A percentile compares a stretch with the other conserved stretches of the same genome.
Evolutionary conservation across 225 moss, liverwort and hornwort species (phyloP).

Genomic region (Sphagnum contortum): DNA sequence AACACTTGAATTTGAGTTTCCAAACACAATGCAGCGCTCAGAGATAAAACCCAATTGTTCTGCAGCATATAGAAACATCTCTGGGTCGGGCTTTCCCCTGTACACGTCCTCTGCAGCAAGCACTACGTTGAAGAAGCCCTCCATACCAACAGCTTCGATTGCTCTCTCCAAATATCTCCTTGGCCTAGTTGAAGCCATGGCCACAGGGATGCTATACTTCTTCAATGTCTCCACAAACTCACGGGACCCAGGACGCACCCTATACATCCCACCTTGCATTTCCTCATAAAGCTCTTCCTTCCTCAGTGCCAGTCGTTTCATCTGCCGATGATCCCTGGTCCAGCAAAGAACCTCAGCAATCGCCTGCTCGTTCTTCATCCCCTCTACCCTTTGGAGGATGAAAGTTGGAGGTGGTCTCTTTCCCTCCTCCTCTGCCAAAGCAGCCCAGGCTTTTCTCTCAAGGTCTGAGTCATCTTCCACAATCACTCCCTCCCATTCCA

Average conservation of each 20-base stretch:
- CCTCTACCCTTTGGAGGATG: conserved; percentile 74
- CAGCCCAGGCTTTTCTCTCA: conserved; percentile 86
- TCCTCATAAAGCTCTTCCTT: conserved; percentile 91
- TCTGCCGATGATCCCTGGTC: conserved; percentile 62
- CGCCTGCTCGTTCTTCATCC: conserved; percentile 98
- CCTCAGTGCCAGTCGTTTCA: conserved; percentile 72
- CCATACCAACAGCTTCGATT: conserved; percentile 96
- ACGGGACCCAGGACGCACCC: conserved; percentile 73
- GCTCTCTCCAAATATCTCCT: conserved; percentile 78
- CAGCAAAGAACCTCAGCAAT: conserved; percentile 91
- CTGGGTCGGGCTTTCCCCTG: conserved; percentile 92
- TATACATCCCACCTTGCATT: conserved; percentile 92
- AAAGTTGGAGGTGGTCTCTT: conserved; percentile 78
- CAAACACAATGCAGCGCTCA: conserved; percentile 92
- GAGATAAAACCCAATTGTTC: conserved; percentile 73
- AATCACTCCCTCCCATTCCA: conserved; percentile 99
- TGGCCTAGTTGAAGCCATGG: conserved; percentile 79
- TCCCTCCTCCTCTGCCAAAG: conserved; percentile 87
- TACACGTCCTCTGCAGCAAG: conserved; percentile 82
- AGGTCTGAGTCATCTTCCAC: conserved; percentile 87
- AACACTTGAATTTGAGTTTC: conserved; percentile 81
- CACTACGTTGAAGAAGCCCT: conserved; percentile 71
- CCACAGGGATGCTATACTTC: conserved; percentile 72
- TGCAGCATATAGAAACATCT: conserved; percentile 87
- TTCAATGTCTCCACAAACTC: conserved; percentile 80